Base-by-base conservation (phyloP, 2,329 filamentous ascomycete species). In the Trichoderma guizhouense region DNA sequence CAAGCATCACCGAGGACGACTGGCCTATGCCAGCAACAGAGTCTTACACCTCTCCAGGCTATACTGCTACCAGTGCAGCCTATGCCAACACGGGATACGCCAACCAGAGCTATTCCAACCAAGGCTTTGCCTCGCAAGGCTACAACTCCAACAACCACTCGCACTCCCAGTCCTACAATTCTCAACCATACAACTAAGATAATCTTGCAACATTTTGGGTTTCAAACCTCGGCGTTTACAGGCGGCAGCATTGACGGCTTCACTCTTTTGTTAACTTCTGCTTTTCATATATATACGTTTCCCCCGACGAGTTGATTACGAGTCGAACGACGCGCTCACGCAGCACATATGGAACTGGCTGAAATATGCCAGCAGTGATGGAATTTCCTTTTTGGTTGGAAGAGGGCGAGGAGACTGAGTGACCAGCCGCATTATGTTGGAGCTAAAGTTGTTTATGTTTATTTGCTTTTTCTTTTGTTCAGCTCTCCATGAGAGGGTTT, bases 1-100 rank as follows among this genome's bases (percentile, higher is more conserved):
- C 94, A 61, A 98, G 94, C 84, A 99, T 99, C 78, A 99, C 96
- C 18, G 96, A 99, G 83, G 96, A 99, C 78, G 95, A 98, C 84
- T 99, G 96, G 96, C 94, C 95, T 21, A 87, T 88, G 82, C 84
- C 86, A 39, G 82, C 81, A 11, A 80, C 81, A 70, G 79, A 76
- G 60, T 76, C 82, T 66, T 87, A 87, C 74, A 81, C 84, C 18
- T 39, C 63, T 14, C 69, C 69, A n/a, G 51, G 47, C 36, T 71
- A 71, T 61, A 60, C 61, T 21, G 34, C 57, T 34, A 32, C 57
- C 18, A 60, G 28, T 34, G 30, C 57, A n/a, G 57, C 28, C 8
- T 60, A 60, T 60, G 57, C 69, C 4, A 63, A 43, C 26, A 39
- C 58, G 7, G 68, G 58, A n/a, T 71, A 71, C 36, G 32, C 68